These are phyloP conservation scores for Gonapodya sp. DNA, from an alignment of 192 early-diverging fungal genomes.

Conservation along the genomic window DNA sequence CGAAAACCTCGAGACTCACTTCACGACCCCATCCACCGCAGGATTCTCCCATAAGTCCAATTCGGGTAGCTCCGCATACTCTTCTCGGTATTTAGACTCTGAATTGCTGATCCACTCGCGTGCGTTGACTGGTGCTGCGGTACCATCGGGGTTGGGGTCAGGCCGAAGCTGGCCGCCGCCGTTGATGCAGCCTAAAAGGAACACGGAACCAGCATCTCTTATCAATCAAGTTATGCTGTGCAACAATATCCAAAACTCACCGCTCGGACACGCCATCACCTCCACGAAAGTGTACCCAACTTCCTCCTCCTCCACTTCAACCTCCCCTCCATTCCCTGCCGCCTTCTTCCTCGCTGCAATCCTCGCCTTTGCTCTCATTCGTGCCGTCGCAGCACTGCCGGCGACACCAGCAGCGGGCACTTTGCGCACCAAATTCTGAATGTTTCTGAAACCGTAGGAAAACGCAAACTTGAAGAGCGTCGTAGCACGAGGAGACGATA, in stretches of 20 bases:
- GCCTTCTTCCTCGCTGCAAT: neutral
- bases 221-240: neutral
- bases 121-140: neutral
- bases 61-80: neutral
- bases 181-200: slow-evolving; percentile 73
- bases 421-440: slow-evolving; percentile 97
- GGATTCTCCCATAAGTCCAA: slow-evolving; percentile 8
- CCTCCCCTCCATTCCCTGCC: neutral
- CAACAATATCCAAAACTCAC: neutral
- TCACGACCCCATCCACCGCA: neutral
- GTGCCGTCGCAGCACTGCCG: slow-evolving; percentile 13
- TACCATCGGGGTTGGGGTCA: neutral
- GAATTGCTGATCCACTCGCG: slow-evolving; percentile 5
- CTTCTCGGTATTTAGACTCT: slow-evolving; percentile 1
- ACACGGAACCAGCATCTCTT: neutral
- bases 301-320: slow-evolving; percentile 30
- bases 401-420: slow-evolving; percentile 22
- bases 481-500: slow-evolving; percentile 20
- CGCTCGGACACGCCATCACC: slow-evolving; percentile 90
- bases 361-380: slow-evolving; percentile 5
- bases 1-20: neutral
- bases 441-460: slow-evolving; percentile 92
- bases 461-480: slow-evolving; percentile 69
- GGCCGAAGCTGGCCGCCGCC: slow-evolving; percentile 90
- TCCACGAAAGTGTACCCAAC: slow-evolving; percentile 80